Conservation (phyloP, 306 rosid species). For the Nissolia schottii region DNA sequence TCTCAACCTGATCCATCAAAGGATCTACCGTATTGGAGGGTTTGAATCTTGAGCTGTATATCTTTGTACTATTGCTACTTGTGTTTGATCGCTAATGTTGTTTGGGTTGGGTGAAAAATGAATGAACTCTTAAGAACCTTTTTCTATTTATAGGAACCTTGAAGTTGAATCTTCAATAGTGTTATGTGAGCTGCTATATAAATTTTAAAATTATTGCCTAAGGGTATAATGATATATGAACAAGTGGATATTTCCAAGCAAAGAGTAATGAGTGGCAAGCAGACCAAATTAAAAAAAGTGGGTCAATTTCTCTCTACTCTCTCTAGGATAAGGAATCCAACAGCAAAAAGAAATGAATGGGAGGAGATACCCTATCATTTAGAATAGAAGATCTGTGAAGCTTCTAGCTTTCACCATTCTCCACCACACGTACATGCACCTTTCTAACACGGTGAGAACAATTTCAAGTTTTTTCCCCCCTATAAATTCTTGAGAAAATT, state of each 20-base stretch:
- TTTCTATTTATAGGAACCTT: slow-evolving; percentile 8
- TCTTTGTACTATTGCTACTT: not conserved
- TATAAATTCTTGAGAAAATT: too few relatives aligned
- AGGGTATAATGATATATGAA: not conserved
- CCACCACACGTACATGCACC: not conserved
- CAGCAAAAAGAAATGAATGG: not conserved
- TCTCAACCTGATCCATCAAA: slow-evolving; percentile 17
- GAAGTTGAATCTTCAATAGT: not conserved
- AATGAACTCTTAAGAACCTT: not conserved
- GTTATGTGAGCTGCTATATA: not conserved
- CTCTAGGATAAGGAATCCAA: not conserved
- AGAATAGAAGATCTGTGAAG: slow-evolving; percentile 16
- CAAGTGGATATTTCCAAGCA: not conserved
- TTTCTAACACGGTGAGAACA: not conserved
- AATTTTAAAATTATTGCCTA: not conserved
- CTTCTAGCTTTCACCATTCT: slow-evolving; percentile 26
- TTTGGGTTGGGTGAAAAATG: not conserved
- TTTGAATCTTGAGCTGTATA: not conserved
- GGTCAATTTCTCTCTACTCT: not conserved
- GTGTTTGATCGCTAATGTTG: not conserved
- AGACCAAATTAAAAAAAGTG: not conserved
- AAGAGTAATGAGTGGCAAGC: not conserved
- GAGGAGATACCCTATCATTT: not conserved
- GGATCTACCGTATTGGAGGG: too few relatives aligned
- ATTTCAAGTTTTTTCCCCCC: too few relatives aligned